Evolutionary conservation across 371 early-diverging fungal species (phyloP), one percentile per base, ranked within the genome.

Genomic region (Actinomortierella wolfii): DNA sequence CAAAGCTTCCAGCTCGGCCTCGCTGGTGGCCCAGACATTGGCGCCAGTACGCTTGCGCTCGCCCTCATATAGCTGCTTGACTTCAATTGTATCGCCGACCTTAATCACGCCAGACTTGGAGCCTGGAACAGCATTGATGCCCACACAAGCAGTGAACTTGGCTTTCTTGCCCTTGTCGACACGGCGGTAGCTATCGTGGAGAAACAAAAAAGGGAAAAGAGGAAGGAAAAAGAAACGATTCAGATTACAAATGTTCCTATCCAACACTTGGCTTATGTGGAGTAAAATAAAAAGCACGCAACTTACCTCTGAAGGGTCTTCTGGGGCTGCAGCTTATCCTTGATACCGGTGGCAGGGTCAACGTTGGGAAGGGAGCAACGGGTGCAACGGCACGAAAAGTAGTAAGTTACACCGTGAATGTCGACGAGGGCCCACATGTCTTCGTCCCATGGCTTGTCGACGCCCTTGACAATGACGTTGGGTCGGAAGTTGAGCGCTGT

Each of bases 351-450:
- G 7, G 59, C 76, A 0, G 78, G 77, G 52, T 80, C 68, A 11
- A 80, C 55, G 25, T 74, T 80, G 23, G 79, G 77, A 58, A 78
- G 69, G 51, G 64, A 66, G 47, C 76, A 75, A 18, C 76, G 68
- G 17, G 64, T 67, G 62, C 76, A 75, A 39, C 76, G 76, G 57
- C 76, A 75, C 15, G 60, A 49, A 24, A 75, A 67, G 69, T 68
- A 68, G 29, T 63, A 71, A 0, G 62, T 58, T 1, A 69, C 44
- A 17, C 64, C 66, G 25, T 64, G 56, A 29, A 77, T 74, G n/a
- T 76, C 62, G 51, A 73, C 68, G 1, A 63, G 47, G 57, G 66
- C 67, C 76, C 77, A 77, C 14, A 56, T 66, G 47, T 78, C 81
- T 49, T 80, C 79, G 59, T 80, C 77, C 56, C 54, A 77, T 28